A percentile compares a stretch with the other conserved stretches of the same genome.
Conservation (phyloP, 805 yeast genomes). For the Candida piceae region DNA sequence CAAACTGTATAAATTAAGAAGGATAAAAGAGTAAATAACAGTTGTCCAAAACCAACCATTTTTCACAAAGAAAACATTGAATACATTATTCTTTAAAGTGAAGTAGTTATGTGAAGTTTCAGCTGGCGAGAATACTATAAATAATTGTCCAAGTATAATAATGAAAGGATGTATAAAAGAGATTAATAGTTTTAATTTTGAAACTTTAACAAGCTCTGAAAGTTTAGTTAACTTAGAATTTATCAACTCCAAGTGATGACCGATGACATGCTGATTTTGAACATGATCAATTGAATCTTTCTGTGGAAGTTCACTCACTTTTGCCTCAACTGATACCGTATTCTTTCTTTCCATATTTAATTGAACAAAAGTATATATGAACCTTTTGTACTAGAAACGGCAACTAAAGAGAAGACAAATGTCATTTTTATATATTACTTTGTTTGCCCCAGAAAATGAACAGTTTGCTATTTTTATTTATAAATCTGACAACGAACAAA, state of each 20-base stretch:
- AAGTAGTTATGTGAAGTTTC: constrained; percentile 46
- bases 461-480: too few relatives aligned
- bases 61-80: constrained; percentile 76
- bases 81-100: constrained; percentile 59
- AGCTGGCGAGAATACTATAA: constrained; percentile 38
- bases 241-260: constrained; percentile 7
- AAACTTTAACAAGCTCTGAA: constrained; percentile 4
- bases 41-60: constrained; percentile 93
- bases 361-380: too few relatives aligned
- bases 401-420: too few relatives aligned
- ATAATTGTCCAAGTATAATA: constrained; percentile 47
- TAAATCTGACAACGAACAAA: too few relatives aligned
- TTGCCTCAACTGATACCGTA: too few relatives aligned
- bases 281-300: too few relatives aligned
- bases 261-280: constrained; percentile 6
- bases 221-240: constrained; percentile 5
- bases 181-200: constrained; percentile 10
- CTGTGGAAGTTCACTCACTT: too few relatives aligned
- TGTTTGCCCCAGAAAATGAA: too few relatives aligned
- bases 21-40: constrained; percentile 29
- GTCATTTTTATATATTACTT: too few relatives aligned
- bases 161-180: constrained; percentile 31
- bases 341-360: too few relatives aligned
- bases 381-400: too few relatives aligned
- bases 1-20: constrained; percentile 5